Conservation (phyloP, 768 basidiomycete genomes). For the Dentipellis sp. region DNA sequence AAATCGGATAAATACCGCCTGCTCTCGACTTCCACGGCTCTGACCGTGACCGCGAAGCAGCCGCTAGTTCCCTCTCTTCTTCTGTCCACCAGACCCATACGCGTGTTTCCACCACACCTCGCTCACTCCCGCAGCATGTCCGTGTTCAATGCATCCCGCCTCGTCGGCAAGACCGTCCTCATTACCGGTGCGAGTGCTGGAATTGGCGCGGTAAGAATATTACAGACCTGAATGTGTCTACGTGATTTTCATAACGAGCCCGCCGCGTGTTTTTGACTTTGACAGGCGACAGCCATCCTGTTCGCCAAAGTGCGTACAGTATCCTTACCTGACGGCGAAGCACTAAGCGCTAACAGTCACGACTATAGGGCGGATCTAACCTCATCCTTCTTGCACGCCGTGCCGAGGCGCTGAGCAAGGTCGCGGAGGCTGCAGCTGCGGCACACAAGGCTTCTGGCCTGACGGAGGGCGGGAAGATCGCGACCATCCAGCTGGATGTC, state of each 20-base stretch:
- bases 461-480: constrained; percentile 71
- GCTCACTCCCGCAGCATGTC: constrained; percentile 40
- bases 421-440: constrained; percentile 53
- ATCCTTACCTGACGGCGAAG: neutral
- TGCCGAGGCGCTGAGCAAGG: constrained; percentile 58
- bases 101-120: neutral
- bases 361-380: constrained; percentile 72
- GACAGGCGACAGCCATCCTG: constrained; percentile 75
- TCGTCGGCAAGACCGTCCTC: constrained; percentile 79
- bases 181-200: constrained; percentile 87
- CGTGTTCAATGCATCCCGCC: constrained; percentile 70
- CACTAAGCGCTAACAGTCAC: neutral
- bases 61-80: neutral
- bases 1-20: neutral
- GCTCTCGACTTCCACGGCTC: neutral
- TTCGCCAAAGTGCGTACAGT: constrained; percentile 67
- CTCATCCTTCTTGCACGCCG: constrained; percentile 80
- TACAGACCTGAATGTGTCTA: neutral
- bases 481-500: constrained; percentile 67
- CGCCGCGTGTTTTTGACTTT: neutral
- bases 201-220: constrained; percentile 68
- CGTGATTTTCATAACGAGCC: neutral
- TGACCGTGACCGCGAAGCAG: neutral
- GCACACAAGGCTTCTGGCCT: constrained; percentile 70
- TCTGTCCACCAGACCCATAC: neutral